Evolutionary conservation across 176 grass and related monocot genomes (phyloP).

Genomic region (Ensete glaucum): DNA sequence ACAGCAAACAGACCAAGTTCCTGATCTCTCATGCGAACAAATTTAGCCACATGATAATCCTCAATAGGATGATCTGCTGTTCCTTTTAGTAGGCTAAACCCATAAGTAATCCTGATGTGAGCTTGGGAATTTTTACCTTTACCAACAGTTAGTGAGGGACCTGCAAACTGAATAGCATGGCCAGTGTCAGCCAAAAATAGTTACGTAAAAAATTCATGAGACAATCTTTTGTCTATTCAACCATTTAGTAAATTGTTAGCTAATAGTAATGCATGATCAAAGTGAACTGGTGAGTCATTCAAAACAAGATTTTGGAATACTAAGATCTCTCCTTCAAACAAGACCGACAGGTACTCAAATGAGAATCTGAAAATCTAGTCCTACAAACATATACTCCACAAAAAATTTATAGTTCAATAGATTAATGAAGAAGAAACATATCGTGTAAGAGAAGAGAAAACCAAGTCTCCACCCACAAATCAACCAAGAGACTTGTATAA

Average conservation of each 20-base stretch:
- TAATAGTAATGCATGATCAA: not conserved
- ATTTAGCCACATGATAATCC: constrained; percentile 35
- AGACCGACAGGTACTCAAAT: no score
- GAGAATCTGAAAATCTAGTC: no score
- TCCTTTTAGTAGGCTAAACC: constrained; percentile 35
- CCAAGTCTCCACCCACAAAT: no score
- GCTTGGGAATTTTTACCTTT: constrained; percentile 22
- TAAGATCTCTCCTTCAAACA: no score
- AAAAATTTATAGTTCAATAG: no score
- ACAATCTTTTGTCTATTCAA: not conserved
- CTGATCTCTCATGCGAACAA: constrained; percentile 18
- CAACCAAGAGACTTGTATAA: no score
- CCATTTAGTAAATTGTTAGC: not conserved
- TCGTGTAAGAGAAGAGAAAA: no score
- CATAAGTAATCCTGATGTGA: constrained; percentile 26
- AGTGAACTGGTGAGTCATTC: not conserved
- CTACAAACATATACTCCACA: no score
- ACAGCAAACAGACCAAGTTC: constrained; percentile 35
- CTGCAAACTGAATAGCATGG: constrained; percentile 12
- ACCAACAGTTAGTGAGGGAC: constrained; percentile 9
- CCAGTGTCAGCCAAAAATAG: not conserved
- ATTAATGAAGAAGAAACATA: no score
- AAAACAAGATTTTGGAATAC: no score
- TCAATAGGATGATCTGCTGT: constrained; percentile 39
- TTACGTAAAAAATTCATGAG: not conserved